phyloP scores from a whole-genome alignment of 495 filamentous ascomycete species.

The Hypoxylon lienhwacheense region DNA sequence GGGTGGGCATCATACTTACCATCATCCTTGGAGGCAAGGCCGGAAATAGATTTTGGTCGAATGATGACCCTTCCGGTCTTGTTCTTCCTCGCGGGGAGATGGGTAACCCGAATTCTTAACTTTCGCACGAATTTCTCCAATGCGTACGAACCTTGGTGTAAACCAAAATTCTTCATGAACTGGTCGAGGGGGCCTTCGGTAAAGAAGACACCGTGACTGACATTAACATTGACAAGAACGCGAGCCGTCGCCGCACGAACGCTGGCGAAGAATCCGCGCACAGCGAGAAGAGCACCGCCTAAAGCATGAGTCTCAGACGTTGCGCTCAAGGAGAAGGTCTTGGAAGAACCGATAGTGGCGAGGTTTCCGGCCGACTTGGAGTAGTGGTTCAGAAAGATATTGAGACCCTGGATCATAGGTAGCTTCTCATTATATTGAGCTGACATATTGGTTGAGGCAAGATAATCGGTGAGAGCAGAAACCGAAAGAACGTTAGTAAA shows the following conservation, averaged over 20 bases:
- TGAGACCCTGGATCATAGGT: conserved; percentile 41
- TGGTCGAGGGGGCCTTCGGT: conserved; percentile 19
- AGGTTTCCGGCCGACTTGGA: conserved; percentile 25
- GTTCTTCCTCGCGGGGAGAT: conserved; percentile 45
- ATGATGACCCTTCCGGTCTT: conserved; percentile 41
- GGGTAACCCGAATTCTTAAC: conserved; percentile 47
- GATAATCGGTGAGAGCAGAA: conserved; percentile 49
- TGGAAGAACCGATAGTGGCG: conserved; percentile 27
- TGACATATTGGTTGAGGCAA: conserved; percentile 47
- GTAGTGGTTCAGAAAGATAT: conserved; percentile 41
- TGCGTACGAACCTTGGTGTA: background rate
- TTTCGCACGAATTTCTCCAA: conserved; percentile 37
- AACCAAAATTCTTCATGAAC: conserved; percentile 3
- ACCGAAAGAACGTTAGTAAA: conserved; percentile 46
- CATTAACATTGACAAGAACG: conserved; percentile 56
- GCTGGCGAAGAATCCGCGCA: conserved; percentile 61
- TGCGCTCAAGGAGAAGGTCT: conserved; percentile 24
- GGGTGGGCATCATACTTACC: conserved; percentile 39
- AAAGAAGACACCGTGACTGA: conserved; percentile 39
- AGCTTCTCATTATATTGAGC: conserved; percentile 43
- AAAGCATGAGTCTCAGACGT: conserved; percentile 12
- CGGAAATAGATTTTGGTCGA: conserved; percentile 50
- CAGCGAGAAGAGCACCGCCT: conserved; percentile 49
- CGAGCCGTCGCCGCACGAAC: conserved; percentile 61
- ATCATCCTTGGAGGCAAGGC: conserved; percentile 37